These are phyloP conservation scores for Lasiosphaeria ovina DNA, from an alignment of 495 filamentous ascomycete genomes.

Conservation along the genomic window DNA sequence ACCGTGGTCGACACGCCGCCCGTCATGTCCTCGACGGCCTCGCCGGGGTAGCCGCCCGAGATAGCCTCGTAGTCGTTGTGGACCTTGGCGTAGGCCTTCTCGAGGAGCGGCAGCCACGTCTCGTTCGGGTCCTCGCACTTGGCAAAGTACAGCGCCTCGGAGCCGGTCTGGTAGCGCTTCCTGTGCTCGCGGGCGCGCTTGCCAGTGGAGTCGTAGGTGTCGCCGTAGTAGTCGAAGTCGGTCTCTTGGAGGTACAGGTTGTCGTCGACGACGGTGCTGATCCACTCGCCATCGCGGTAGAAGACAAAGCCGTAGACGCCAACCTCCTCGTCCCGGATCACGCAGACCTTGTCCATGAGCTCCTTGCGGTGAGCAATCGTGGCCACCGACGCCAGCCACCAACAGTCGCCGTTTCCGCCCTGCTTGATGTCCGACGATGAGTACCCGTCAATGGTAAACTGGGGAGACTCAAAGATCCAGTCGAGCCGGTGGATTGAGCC, in stretches of 20 bases:
- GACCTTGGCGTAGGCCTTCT: slow-evolving; percentile 82
- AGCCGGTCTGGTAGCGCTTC: slow-evolving; percentile 35
- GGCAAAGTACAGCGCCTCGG: slow-evolving; percentile 69
- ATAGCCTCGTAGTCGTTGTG: slow-evolving; percentile 60
- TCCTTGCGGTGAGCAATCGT: slow-evolving; percentile 67
- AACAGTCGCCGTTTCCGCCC: slow-evolving; percentile 63
- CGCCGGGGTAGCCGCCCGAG: slow-evolving; percentile 71
- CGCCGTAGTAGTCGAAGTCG: slow-evolving; percentile 31
- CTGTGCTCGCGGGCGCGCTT: slow-evolving; percentile 24
- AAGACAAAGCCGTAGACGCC: slow-evolving; percentile 86
- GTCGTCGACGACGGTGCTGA: slow-evolving; percentile 68
- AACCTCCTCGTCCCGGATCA: slow-evolving; percentile 64
- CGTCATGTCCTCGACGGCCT: slow-evolving; percentile 77
- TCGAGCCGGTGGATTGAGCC: slow-evolving; percentile 31
- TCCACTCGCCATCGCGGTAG: slow-evolving; percentile 78
- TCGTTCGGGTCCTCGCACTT: slow-evolving; percentile 71
- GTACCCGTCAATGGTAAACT: slow-evolving; percentile 70
- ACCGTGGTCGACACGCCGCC: slow-evolving; percentile 61
- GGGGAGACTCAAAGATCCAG: slow-evolving; percentile 72
- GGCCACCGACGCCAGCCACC: slow-evolving; percentile 72
- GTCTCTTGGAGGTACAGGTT: slow-evolving; percentile 23
- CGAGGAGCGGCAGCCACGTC: slow-evolving; percentile 77
- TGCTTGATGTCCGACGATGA: slow-evolving; percentile 53
- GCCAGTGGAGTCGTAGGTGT: slow-evolving; percentile 39
- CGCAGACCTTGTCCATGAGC: slow-evolving; percentile 67